Evolutionary conservation across 2,329 filamentous ascomycete species (phyloP), one percentile per base, ranked within the genome.

Genomic region (Ceratocystis huliohia): DNA sequence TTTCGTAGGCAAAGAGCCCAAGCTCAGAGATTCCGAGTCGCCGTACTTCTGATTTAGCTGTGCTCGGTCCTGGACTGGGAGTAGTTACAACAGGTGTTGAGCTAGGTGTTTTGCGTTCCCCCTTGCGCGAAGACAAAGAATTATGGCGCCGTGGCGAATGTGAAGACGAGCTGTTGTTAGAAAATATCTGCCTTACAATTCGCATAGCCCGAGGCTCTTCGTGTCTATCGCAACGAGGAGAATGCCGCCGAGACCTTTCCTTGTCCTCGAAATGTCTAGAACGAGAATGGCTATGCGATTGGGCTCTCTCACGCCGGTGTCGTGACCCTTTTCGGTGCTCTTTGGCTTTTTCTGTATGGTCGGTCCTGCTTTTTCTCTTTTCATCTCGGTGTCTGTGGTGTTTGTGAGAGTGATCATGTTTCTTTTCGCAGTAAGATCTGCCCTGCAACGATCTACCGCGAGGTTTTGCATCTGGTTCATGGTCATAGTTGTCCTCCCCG

Each of bases 1-100:
- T 82, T 73, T 93, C 89, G 70, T 89, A 79, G 1, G 87, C 87
- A 74, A 88, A 85, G 30, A 84, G 84, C 0, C 89, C 89, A 15
- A 93, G 78, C 71, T 91, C 86, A 73, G 79, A 76, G 80, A 82
- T 50, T 20, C 62, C 62, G 5, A 64, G 62, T 15, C 62, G 46
- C 44, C 48, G 46, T 15, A 30, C 62, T 5, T 64, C 62, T 20
- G 62, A 13, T 28, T 53, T 46, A 6, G 6, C 15, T 4, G 41
- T 37, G 20, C 44, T 63, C 13, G 41, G 8, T 33, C 15, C 28
- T 6, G 53, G 53, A 17, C 17, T n/a, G 28, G 25, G 22, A 7
- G 25, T 15, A 6, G 10, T 13, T 17, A 33, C 3, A 17, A 33
- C 13, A 17, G 53, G 53, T 17, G 53, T 33, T 17, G 53, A 57